phyloP scores from a whole-genome alignment of 108 stramenopile species.

The Phaeodactylum tricornutum region DNA sequence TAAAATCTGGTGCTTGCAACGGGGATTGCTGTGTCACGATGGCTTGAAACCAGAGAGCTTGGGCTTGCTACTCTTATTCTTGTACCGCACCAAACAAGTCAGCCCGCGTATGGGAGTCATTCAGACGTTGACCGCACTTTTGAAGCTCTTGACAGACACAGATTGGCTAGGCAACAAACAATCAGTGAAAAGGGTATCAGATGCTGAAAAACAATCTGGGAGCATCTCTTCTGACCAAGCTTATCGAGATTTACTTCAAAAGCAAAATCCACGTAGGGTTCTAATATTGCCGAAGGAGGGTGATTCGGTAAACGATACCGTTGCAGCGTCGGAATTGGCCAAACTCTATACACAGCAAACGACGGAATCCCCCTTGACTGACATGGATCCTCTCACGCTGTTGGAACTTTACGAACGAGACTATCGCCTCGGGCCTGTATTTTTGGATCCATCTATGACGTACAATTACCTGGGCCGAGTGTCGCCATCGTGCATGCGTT shows the following conservation, averaged over 20 bases:
- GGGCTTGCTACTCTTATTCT: conserved; percentile 44
- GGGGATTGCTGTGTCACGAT: conserved; percentile 73
- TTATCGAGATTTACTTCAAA: conserved; percentile 3
- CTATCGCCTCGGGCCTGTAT: conserved; percentile 39
- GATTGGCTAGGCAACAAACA: conserved; percentile 56
- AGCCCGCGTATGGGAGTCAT: conserved; percentile 58
- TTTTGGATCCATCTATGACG: conserved; percentile 75
- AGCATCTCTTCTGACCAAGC: not conserved
- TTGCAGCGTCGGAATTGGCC: conserved; percentile 30
- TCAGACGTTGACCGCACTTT: conserved; percentile 62
- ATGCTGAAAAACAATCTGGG: too few relatives aligned
- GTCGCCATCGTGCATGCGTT: conserved; percentile 56
- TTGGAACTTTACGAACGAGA: conserved; percentile 38
- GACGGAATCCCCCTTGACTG: conserved; percentile 20
- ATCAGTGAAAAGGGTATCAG: not conserved
- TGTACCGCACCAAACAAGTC: conserved; percentile 55
- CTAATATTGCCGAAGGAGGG: conserved; percentile 50
- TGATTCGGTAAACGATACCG: conserved; percentile 42
- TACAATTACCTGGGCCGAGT: conserved; percentile 69
- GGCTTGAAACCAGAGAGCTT: conserved; percentile 49
- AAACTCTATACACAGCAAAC: conserved; percentile 33
- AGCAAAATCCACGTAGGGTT: conserved; percentile 24
- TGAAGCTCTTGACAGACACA: conserved; percentile 61
- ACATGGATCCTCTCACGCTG: conserved; percentile 34
- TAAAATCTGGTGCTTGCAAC: conserved; percentile 79